phyloP scores from a whole-genome alignment of 495 filamentous ascomycete genomes.

The Aspergillus taichungensis region DNA sequence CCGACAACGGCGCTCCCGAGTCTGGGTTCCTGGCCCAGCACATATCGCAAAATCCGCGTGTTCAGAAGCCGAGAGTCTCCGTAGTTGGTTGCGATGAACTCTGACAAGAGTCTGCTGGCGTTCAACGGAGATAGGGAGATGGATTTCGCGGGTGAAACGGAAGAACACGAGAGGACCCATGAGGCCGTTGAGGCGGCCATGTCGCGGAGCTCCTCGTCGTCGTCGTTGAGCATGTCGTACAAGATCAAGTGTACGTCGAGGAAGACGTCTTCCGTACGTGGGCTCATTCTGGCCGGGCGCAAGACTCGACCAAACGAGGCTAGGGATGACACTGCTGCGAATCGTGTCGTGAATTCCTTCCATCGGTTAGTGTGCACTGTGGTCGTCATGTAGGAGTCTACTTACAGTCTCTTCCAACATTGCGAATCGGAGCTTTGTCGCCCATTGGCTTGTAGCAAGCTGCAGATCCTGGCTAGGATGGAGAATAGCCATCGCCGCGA shows the following conservation, averaged over 20 bases:
- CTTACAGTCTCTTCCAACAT: constrained; percentile 37
- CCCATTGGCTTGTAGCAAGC: constrained; percentile 20
- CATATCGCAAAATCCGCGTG: constrained; percentile 19
- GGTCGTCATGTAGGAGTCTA: neutral
- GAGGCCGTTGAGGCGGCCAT: constrained; percentile 47
- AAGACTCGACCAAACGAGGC: constrained; percentile 22
- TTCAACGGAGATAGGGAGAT: constrained; percentile 35
- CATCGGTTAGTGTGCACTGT: neutral
- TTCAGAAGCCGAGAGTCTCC: constrained; percentile 25
- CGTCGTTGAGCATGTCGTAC: constrained; percentile 68
- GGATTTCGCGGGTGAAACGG: constrained; percentile 19
- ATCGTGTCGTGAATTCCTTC: constrained; percentile 58
- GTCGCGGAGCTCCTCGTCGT: constrained; percentile 80
- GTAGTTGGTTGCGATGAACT: constrained; percentile 34
- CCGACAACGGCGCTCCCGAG: constrained; percentile 14
- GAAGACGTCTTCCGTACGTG: constrained; percentile 21
- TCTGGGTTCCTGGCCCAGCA: constrained; percentile 17
- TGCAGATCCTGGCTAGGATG: constrained; percentile 6
- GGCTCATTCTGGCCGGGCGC: constrained; percentile 16
- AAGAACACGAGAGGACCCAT: constrained; percentile 31
- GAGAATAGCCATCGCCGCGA: constrained; percentile 44
- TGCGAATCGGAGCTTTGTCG: constrained; percentile 27
- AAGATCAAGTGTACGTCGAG: constrained; percentile 42
- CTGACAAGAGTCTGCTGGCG: constrained; percentile 36
- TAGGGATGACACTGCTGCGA: constrained; percentile 44